Conservation (phyloP, 2,329 filamentous ascomycete genomes). For the Colletotrichum theobromicola region DNA sequence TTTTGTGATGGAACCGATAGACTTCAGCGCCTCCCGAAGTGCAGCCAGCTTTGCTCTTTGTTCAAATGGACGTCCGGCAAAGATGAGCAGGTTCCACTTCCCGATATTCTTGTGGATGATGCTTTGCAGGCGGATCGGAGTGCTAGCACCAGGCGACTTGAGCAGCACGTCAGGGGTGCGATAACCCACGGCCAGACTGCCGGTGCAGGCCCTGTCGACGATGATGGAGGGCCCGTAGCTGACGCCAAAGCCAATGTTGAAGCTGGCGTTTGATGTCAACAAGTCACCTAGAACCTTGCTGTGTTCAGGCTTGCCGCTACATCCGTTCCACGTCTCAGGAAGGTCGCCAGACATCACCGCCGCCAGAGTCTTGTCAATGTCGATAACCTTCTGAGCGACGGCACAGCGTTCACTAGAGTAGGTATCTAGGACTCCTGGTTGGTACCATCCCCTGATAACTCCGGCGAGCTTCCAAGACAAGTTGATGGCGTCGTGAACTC, state of each 20-base stretch:
- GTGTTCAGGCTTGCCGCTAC: background rate
- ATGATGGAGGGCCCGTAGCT: background rate
- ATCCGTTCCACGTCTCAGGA: background rate
- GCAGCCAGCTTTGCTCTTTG: background rate
- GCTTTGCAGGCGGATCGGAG: background rate
- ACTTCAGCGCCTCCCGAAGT: background rate
- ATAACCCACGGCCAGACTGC: background rate
- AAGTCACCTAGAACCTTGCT: background rate
- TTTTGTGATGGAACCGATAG: background rate
- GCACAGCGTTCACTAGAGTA: background rate
- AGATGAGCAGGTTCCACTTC: background rate
- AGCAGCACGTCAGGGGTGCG: background rate
- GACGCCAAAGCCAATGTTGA: background rate
- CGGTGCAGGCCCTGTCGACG: background rate
- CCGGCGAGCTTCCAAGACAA: background rate
- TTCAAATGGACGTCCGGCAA: background rate
- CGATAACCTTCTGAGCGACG: background rate
- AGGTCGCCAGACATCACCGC: background rate
- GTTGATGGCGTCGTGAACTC: background rate
- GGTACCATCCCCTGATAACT: background rate
- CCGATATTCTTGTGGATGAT: background rate
- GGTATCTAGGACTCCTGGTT: background rate
- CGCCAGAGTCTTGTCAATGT: background rate
- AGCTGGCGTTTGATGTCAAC: background rate
- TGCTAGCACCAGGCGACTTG: background rate